A percentile compares a stretch with the other conserved stretches of the same genome.
These are phyloP conservation scores for Phytophthora kernoviae DNA, from an alignment of 352 stramenopile genomes.

Conservation along the genomic window DNA sequence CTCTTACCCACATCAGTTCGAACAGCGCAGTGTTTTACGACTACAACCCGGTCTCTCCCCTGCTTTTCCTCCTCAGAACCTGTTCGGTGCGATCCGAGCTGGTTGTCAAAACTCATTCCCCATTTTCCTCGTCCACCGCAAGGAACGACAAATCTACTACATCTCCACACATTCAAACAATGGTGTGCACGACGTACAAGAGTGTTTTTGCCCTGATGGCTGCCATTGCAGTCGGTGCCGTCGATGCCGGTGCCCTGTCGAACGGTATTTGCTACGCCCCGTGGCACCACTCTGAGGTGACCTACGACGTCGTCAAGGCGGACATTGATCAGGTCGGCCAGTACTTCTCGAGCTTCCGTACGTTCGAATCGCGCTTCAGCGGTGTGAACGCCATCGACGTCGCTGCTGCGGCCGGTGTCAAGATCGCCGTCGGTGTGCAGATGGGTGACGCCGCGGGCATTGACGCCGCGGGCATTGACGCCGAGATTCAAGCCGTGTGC, in stretches of 20 bases:
- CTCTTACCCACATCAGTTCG: slow-evolving; percentile 34
- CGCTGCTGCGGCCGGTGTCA: slow-evolving; percentile 43
- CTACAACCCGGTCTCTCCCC: slow-evolving; percentile 1
- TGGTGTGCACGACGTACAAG: slow-evolving; percentile 47
- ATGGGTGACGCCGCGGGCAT: slow-evolving; percentile 51
- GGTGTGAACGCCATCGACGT: slow-evolving; percentile 54
- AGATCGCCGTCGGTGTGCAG: slow-evolving; percentile 69
- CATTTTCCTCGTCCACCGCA: slow-evolving; percentile 36
- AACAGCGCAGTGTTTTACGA: slow-evolving; percentile 21
- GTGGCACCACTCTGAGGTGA: slow-evolving; percentile 55
- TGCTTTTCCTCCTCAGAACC: slow-evolving; percentile 20
- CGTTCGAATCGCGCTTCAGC: slow-evolving; percentile 68
- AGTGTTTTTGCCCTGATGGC: slow-evolving; percentile 40
- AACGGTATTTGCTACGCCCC: slow-evolving; percentile 64
- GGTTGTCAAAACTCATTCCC: slow-evolving; percentile 21
- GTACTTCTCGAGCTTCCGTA: slow-evolving; percentile 69
- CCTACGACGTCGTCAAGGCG: slow-evolving; percentile 26
- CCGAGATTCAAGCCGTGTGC: slow-evolving; percentile 67
- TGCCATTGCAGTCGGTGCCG: slow-evolving; percentile 15
- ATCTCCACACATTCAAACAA: slow-evolving; percentile 13
- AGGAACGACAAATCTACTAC: slow-evolving; percentile 23
- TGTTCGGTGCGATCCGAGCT: background rate
- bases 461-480: slow-evolving; percentile 38
- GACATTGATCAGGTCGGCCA: slow-evolving; percentile 43
- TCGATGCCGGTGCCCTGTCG: slow-evolving; percentile 11